Conservation (phyloP, 805 yeast species). For the Candida cerambycidarum region DNA sequence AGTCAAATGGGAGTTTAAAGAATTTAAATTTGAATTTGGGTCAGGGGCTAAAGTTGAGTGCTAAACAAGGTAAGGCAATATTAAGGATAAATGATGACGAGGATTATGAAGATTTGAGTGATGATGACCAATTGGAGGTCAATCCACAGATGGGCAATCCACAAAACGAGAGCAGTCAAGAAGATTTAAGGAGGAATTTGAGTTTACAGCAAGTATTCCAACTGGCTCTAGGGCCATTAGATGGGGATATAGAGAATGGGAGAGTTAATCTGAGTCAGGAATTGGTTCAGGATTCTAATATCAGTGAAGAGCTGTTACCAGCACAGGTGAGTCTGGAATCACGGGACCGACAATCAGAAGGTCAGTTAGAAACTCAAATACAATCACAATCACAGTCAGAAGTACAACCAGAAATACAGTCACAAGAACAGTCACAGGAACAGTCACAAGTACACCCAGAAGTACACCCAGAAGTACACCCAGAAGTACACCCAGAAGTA, state of each 20-base stretch:
- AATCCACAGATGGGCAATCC: no score
- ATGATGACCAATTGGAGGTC: slow-evolving; percentile 17
- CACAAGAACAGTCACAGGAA: not conserved
- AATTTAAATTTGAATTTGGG: slow-evolving; percentile 19
- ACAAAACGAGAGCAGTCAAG: no score
- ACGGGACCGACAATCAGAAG: no score
- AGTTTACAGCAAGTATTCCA: slow-evolving; percentile 17
- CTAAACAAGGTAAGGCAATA: slow-evolving; percentile 39
- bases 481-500: not conserved
- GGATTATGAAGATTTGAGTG: slow-evolving; percentile 37
- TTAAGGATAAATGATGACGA: slow-evolving; percentile 40
- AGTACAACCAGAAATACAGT: not conserved
- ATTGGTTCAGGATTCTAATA: no score
- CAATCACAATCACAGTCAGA: not conserved
- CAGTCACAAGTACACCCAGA: not conserved
- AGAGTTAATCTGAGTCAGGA: no score
- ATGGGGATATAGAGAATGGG: not conserved
- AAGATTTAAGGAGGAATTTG: slow-evolving; percentile 4
- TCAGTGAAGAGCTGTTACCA: no score
- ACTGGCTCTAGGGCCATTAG: slow-evolving; percentile 14
- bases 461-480: no score
- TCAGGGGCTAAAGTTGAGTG: slow-evolving; percentile 36
- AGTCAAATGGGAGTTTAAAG: slow-evolving; percentile 35
- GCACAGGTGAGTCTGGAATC: no score
- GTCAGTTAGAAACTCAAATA: no score